Evolutionary conservation across 2,329 filamentous ascomycete genomes (phyloP).

Genomic region (Pseudocercospora crystallina): DNA sequence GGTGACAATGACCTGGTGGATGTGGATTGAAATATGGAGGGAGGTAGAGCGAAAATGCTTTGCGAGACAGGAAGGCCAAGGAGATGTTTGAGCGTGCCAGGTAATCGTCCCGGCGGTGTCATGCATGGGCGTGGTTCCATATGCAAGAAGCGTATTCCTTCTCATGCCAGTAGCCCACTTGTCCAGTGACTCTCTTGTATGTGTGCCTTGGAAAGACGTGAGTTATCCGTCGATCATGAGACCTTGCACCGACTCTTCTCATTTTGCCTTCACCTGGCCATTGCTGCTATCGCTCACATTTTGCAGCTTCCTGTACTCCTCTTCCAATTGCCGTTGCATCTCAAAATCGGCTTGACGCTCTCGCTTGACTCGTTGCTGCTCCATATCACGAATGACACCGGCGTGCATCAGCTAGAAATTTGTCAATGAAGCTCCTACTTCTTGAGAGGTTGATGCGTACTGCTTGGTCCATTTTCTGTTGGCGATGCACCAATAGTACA

Average conservation of each 20-base stretch:
- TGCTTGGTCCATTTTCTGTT: constrained; percentile 78
- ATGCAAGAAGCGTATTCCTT: no score
- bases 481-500: constrained; percentile 82
- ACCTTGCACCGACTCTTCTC: not conserved
- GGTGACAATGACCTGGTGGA: no score
- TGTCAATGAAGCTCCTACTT: constrained; percentile 9
- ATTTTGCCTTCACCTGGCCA: constrained; percentile 22
- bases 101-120: no score
- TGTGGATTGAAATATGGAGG: no score
- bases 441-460: constrained; percentile 53
- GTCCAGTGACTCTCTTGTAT: no score
- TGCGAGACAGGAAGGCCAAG: no score
- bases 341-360: constrained; percentile 95
- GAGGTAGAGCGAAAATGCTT: no score
- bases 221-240: no score
- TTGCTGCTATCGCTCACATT: constrained; percentile 61
- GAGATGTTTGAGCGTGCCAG: no score
- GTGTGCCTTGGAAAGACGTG: no score
- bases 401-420: constrained; percentile 80
- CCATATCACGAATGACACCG: constrained; percentile 90
- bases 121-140: no score
- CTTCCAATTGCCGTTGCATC: constrained; percentile 79
- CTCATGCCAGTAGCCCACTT: no score
- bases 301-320: constrained; percentile 87
- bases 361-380: constrained; percentile 84